A percentile compares a stretch with the other conserved stretches of the same genome.
Conservation (phyloP, 2,329 filamentous ascomycete species). For the Epichloe uncinata region DNA sequence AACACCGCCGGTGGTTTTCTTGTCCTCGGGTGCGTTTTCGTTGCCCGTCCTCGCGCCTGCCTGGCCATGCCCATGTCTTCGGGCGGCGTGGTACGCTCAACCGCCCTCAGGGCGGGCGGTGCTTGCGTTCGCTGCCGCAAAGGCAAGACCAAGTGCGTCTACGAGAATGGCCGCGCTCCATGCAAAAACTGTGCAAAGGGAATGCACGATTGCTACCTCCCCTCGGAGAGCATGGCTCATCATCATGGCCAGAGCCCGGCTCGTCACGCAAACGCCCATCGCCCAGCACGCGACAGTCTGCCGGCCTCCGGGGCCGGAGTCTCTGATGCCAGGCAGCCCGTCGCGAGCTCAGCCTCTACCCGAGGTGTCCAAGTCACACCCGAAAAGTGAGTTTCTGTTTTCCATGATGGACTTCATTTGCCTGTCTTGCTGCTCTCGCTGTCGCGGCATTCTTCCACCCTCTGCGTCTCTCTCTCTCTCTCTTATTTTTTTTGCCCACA, state of each 20-base stretch:
- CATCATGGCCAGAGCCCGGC: slow-evolving; percentile 46
- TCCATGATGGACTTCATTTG: neutral
- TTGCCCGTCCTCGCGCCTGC: neutral
- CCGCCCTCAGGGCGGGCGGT: slow-evolving; percentile 46
- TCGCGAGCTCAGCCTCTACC: slow-evolving; percentile 28
- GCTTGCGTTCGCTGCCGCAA: slow-evolving; percentile 51
- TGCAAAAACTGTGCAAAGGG: slow-evolving; percentile 52
- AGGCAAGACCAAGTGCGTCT: slow-evolving; percentile 51
- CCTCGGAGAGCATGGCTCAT: slow-evolving; percentile 46
- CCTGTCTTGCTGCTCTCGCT: neutral
- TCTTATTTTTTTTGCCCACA: neutral
- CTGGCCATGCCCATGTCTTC: slow-evolving; percentile 26
- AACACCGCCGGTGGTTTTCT: slow-evolving; percentile 1
- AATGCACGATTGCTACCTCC: slow-evolving; percentile 50
- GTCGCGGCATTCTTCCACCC: neutral
- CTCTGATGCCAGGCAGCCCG: slow-evolving; percentile 30
- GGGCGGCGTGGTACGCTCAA: slow-evolving; percentile 37
- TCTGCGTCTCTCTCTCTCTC: slow-evolving; percentile 4
- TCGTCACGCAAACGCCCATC: slow-evolving; percentile 31
- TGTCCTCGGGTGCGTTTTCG: neutral
- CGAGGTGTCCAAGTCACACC: slow-evolving; percentile 33
- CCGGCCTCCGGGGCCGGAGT: slow-evolving; percentile 37
- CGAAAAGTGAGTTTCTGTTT: slow-evolving; percentile 39
- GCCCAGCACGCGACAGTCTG: slow-evolving; percentile 39
- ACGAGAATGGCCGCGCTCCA: slow-evolving; percentile 47